Evolutionary conservation across 2,329 filamentous ascomycete genomes (phyloP).

Genomic region (Penicillium sp.): DNA sequence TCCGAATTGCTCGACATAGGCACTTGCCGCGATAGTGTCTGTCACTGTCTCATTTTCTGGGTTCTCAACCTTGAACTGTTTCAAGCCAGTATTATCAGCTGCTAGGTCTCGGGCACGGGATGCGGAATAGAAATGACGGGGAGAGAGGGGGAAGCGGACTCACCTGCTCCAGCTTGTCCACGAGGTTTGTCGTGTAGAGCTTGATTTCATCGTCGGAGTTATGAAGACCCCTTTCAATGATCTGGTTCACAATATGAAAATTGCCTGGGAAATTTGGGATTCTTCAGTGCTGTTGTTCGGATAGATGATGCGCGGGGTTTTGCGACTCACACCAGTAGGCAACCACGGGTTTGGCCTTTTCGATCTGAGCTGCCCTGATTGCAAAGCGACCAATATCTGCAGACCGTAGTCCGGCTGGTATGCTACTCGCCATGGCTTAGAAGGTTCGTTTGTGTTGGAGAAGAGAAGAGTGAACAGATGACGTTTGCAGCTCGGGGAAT

Average conservation of each 20-base stretch:
- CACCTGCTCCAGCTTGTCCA: constrained; percentile 87
- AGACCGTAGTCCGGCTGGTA: constrained; percentile 72
- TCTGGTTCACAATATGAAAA: constrained; percentile 90
- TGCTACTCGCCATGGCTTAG: constrained; percentile 64
- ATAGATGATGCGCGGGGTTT: constrained; percentile 3
- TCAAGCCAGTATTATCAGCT: constrained; percentile 3
- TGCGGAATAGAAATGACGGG: neutral
- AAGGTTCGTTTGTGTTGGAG: neutral
- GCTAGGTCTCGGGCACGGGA: neutral
- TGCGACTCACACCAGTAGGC: constrained; percentile 84
- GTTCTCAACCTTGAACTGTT: constrained; percentile 68
- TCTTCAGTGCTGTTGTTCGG: constrained; percentile 15
- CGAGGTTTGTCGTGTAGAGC: constrained; percentile 75
- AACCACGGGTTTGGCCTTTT: constrained; percentile 79
- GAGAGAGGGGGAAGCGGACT: constrained; percentile 15
- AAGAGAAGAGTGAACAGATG: constrained; percentile 18
- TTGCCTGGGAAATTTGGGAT: constrained; percentile 59
- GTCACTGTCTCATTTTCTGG: constrained; percentile 76
- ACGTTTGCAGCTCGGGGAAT: constrained; percentile 21
- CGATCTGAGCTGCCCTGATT: constrained; percentile 78
- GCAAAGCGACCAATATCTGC: constrained; percentile 84
- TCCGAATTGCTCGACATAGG: constrained; percentile 92
- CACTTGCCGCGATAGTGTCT: constrained; percentile 82
- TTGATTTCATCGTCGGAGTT: constrained; percentile 73
- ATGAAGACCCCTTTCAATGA: constrained; percentile 78